Percentiles rank a stretch among this genome's conserved stretches.
Evolutionary conservation across 805 yeast genomes (phyloP).

Genomic region (Starmera caribaea): DNA sequence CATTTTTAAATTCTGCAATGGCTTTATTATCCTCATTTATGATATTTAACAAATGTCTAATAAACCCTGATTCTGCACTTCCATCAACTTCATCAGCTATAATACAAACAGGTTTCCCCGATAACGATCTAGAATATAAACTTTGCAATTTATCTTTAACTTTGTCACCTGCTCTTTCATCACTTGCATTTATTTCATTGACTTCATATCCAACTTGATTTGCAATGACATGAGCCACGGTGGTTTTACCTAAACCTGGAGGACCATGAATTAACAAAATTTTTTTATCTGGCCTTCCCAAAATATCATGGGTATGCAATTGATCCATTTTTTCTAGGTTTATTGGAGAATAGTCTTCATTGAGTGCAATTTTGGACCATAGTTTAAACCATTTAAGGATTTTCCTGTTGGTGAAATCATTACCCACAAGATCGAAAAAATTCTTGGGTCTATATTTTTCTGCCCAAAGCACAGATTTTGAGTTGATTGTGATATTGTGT

Average conservation of each 20-base stretch:
- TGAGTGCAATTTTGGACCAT: conserved; percentile 55
- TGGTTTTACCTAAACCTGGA: conserved; percentile 89
- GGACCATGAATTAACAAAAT: conserved; percentile 81
- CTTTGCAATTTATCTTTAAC: conserved; percentile 57
- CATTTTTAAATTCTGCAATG: conserved; percentile 21
- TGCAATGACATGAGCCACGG: conserved; percentile 79
- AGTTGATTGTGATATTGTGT: not conserved
- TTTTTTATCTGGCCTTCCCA: conserved; percentile 49
- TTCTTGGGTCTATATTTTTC: conserved; percentile 60
- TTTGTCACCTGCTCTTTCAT: conserved; percentile 54
- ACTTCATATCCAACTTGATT: conserved; percentile 72
- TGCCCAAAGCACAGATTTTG: conserved; percentile 29
- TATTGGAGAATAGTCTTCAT: conserved; percentile 27
- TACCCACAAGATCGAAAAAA: conserved; percentile 63
- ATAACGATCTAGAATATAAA: conserved; percentile 52
- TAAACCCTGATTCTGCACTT: conserved; percentile 54
- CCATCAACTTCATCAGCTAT: conserved; percentile 90
- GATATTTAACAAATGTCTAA: conserved; percentile 48
- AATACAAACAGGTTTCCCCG: conserved; percentile 70
- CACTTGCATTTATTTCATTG: conserved; percentile 81
- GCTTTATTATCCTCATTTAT: conserved; percentile 49
- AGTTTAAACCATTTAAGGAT: conserved; percentile 55
- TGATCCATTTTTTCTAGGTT: conserved; percentile 6
- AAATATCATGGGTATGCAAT: conserved; percentile 30
- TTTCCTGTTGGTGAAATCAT: conserved; percentile 51